These are phyloP conservation scores for Kwoniella europaea DNA, from an alignment of 768 basidiomycete genomes.

Conservation along the genomic window DNA sequence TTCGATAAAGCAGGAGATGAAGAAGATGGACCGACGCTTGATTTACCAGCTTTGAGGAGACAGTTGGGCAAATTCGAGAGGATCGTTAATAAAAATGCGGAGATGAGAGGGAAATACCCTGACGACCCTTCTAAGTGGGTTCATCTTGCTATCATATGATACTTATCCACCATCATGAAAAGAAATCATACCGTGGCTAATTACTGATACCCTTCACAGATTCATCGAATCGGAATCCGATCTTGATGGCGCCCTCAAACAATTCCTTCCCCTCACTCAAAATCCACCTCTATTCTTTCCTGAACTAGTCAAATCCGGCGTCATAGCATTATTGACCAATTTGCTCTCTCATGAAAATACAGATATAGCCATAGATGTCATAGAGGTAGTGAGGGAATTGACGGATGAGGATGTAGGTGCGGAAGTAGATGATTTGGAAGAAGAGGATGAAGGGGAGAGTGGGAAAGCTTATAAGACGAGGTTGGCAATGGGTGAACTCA, in stretches of 20 bases:
- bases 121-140: slow-evolving; percentile 86
- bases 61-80: slow-evolving; percentile 81
- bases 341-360: slow-evolving; percentile 94
- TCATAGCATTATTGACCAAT: slow-evolving; percentile 73
- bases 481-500: slow-evolving; percentile 68
- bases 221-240: slow-evolving; percentile 99
- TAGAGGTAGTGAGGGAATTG: slow-evolving; percentile 89
- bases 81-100: slow-evolving; percentile 90
- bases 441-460: slow-evolving; percentile 62
- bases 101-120: slow-evolving; percentile 92
- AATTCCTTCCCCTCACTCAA: slow-evolving; percentile 85
- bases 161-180: background rate
- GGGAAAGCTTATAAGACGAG: slow-evolving; percentile 67
- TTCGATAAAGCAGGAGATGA: slow-evolving; percentile 77
- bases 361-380: slow-evolving; percentile 94
- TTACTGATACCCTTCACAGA: slow-evolving; percentile 51
- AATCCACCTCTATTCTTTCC: slow-evolving; percentile 81
- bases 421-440: slow-evolving; percentile 70
- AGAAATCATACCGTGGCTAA: too few relatives aligned
- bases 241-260: slow-evolving; percentile 83
- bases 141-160: background rate
- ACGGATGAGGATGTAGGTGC: slow-evolving; percentile 95
- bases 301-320: slow-evolving; percentile 79
- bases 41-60: slow-evolving; percentile 70
- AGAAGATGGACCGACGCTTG: slow-evolving; percentile 59